These are phyloP conservation scores for Geotrichum restrictum DNA, from an alignment of 1,139 yeast genomes.

Conservation along the genomic window DNA sequence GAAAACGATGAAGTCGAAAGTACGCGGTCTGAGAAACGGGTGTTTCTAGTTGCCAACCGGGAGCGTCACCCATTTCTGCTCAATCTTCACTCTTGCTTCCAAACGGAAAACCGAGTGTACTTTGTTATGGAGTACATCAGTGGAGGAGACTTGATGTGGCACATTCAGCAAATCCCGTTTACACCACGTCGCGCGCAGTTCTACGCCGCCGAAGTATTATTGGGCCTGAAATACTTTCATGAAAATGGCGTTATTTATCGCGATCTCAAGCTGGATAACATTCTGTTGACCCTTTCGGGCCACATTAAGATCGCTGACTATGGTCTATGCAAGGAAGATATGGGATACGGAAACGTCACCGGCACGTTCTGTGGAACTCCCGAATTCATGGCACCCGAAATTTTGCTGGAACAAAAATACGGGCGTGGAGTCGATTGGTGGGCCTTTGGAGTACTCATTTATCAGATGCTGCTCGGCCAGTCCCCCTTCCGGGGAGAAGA, in stretches of 20 bases:
- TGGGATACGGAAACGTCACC: conserved; percentile 89
- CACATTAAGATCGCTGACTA: conserved; percentile 96
- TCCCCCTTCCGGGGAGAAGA: conserved; percentile 98
- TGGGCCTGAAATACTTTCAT: conserved; percentile 89
- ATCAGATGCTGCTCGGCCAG: conserved; percentile 94
- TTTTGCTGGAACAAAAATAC: conserved; percentile 84
- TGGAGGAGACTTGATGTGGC: conserved; percentile 99
- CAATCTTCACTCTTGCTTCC: conserved; percentile 91
- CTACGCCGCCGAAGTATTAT: conserved; percentile 91
- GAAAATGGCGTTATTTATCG: conserved; percentile 95
- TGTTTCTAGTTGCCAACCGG: conserved; percentile 81
- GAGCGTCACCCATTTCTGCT: conserved; percentile 90
- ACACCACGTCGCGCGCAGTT: conserved; percentile 90
- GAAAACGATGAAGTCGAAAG: conserved; percentile 96
- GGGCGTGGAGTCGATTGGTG: conserved; percentile 98
- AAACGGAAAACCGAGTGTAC: conserved; percentile 92
- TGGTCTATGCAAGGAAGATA: conserved; percentile 92
- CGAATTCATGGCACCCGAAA: conserved; percentile 98
- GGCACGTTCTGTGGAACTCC: conserved; percentile 99
- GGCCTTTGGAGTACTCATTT: conserved; percentile 95
- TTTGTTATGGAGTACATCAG: conserved; percentile 97
- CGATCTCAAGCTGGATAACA: conserved; percentile 92
- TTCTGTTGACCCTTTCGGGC: conserved; percentile 82
- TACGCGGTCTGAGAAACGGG: conserved; percentile 88
- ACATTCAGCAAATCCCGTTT: conserved; percentile 86